Base-by-base conservation (phyloP, 2,329 filamentous ascomycete species). In the Zasmidium citrigriseum region DNA sequence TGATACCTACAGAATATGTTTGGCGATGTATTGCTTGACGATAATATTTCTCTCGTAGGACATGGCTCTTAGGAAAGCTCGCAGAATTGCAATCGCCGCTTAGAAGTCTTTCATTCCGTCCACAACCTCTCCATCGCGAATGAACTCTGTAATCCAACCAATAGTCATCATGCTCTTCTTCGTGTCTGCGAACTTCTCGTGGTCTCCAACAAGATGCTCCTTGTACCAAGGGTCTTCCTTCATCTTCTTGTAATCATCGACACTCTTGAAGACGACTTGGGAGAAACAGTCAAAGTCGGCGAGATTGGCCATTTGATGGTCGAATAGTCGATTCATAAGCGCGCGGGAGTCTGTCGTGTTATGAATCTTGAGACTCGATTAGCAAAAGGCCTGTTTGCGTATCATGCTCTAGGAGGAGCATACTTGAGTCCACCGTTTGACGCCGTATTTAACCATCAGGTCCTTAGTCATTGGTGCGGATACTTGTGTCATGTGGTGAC, bases 251-350 rank as follows among this genome's bases (percentile, higher is more conserved):
- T 78, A 83, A 57, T 80, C 73, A 3, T 80, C 76, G 1, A 83
- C 52, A 44, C 58, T 67, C 56, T 75, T 60, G 63, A 82, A 82
- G 0, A 80, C 70, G 0, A 80, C 76, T 64, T 82, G 79, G 50
- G 76, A 80, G 63, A 82, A 80, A 63, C 77, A 81, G 66, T 82
- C 80, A 57, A 73, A 82, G 59, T 80, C 76, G 3, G 79, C 78
- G 3, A 81, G n/a, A 50, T 81, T 80, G n/a, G 63, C 57, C 73
- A 83, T 78, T 58, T 82, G 79, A 1, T 67, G 72, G 58, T 82
- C 80, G 62, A 72, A 76, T 0, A 82, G 66, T 52, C 72, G 60
- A 11, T 60, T 52, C 78, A 81, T 80, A 11, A 80, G 62, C 0
- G 64, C 63, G 3, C 77, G 73, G 0, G 77, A 77, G 1, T 57